phyloP scores from a whole-genome alignment of 768 basidiomycete genomes.

The Naganishia randhawae region DNA sequence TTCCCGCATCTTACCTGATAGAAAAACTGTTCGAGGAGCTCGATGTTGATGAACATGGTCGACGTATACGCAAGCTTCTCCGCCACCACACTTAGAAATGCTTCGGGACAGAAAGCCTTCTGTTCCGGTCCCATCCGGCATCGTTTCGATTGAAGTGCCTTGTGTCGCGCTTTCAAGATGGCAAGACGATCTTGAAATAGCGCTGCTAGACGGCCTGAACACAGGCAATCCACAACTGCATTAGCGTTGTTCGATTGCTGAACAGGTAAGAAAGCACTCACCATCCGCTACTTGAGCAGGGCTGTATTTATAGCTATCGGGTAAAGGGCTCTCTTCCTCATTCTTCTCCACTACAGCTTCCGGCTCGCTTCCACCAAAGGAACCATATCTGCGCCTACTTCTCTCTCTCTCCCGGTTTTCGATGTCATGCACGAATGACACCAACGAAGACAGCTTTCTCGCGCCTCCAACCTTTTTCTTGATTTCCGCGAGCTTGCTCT shows the following conservation, averaged over 20 bases:
- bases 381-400: constrained; percentile 34
- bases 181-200: constrained; percentile 75
- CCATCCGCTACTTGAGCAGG: constrained; percentile 89
- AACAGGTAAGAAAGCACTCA: constrained; percentile 51
- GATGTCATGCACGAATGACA: constrained; percentile 72
- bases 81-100: constrained; percentile 92
- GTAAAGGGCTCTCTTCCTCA: constrained; percentile 58
- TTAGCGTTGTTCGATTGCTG: background rate
- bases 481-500: constrained; percentile 80
- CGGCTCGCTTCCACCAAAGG: background rate
- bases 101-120: constrained; percentile 89
- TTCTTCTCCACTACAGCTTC: constrained; percentile 50
- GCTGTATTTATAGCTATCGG: constrained; percentile 82
- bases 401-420: constrained; percentile 62
- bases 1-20: constrained; percentile 66
- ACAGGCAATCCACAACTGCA: background rate
- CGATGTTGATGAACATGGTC: constrained; percentile 98
- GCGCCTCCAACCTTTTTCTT: constrained; percentile 81
- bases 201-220: constrained; percentile 81
- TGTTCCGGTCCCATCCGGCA: constrained; percentile 83
- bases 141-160: constrained; percentile 80
- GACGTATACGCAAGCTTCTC: constrained; percentile 95
- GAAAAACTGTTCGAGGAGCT: constrained; percentile 96
- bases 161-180: constrained; percentile 78
- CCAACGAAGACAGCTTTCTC: constrained; percentile 69